These are phyloP conservation scores for Pseudocercospora vitis DNA, from an alignment of 2,329 filamentous ascomycete genomes.

Conservation along the genomic window DNA sequence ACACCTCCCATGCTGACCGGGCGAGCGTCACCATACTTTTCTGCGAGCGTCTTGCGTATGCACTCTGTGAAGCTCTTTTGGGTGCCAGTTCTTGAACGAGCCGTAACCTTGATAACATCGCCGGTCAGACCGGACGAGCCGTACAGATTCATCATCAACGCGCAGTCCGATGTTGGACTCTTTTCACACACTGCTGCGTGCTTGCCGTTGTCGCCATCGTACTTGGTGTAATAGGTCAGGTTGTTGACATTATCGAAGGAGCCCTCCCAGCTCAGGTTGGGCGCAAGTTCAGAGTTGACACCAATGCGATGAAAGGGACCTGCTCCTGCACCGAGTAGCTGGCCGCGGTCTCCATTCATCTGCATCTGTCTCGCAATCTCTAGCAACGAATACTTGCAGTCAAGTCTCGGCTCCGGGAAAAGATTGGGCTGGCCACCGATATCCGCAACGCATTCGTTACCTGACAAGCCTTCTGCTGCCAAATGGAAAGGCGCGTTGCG, in stretches of 20 bases:
- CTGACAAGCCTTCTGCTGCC: slow-evolving; percentile 31
- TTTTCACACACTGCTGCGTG: slow-evolving; percentile 27
- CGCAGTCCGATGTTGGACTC: slow-evolving; percentile 31
- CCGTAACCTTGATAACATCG: slow-evolving; percentile 33
- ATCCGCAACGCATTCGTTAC: slow-evolving; percentile 33
- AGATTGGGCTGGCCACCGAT: slow-evolving; percentile 37
- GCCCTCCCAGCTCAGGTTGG: slow-evolving; percentile 33
- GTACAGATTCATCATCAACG: slow-evolving; percentile 37
- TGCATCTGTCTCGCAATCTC: slow-evolving; percentile 32
- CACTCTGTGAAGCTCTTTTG: slow-evolving; percentile 34
- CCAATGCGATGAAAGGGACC: slow-evolving; percentile 34
- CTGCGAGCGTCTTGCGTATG: slow-evolving; percentile 27
- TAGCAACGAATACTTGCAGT: slow-evolving; percentile 34
- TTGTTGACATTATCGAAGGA: slow-evolving; percentile 29
- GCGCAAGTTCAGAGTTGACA: slow-evolving; percentile 33
- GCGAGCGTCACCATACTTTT: slow-evolving; percentile 27
- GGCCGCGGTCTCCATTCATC: slow-evolving; percentile 26
- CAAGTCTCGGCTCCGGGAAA: slow-evolving; percentile 32
- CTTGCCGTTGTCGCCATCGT: slow-evolving; percentile 48
- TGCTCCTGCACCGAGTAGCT: slow-evolving; percentile 34
- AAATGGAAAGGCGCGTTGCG: slow-evolving; percentile 31
- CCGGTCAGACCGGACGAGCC: slow-evolving; percentile 30
- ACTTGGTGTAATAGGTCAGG: slow-evolving; percentile 39
- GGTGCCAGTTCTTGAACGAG: slow-evolving; percentile 26
- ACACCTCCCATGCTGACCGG: slow-evolving; percentile 33